These are phyloP conservation scores for Cantharellus cinnabarinus DNA, from an alignment of 768 basidiomycete species.

Conservation along the genomic window DNA sequence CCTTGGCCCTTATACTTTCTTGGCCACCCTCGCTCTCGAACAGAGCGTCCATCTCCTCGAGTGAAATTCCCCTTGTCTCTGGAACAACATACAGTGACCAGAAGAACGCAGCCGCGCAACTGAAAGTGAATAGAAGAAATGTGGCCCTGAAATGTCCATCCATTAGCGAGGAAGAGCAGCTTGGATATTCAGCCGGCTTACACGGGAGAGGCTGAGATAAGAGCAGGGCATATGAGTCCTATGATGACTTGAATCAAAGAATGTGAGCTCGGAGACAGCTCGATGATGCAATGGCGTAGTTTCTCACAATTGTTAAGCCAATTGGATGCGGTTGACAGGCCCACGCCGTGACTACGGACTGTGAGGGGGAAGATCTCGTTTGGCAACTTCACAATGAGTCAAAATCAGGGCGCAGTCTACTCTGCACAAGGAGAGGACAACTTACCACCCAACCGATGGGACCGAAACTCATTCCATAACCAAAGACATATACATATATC, in stretches of 20 bases:
- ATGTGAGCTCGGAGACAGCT: not conserved
- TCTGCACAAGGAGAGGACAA: not conserved
- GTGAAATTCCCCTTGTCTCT: slow-evolving; percentile 23
- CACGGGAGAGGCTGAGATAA: slow-evolving; percentile 42
- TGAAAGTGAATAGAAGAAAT: slow-evolving; percentile 43
- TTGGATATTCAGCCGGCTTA: slow-evolving; percentile 14
- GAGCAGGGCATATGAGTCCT: slow-evolving; percentile 47
- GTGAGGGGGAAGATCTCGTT: slow-evolving; percentile 68
- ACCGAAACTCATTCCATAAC: slow-evolving; percentile 60
- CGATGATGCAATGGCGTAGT: not conserved
- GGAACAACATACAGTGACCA: slow-evolving; percentile 35
- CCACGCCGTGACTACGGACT: slow-evolving; percentile 62
- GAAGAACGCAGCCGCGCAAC: slow-evolving; percentile 45
- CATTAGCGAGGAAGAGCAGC: not conserved
- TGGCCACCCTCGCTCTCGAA: slow-evolving; percentile 17
- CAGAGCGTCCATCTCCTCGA: slow-evolving; percentile 37
- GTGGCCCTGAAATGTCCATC: slow-evolving; percentile 26
- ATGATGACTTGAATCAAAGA: slow-evolving; percentile 34
- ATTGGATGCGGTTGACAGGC: slow-evolving; percentile 66
- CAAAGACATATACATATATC: slow-evolving; percentile 54
- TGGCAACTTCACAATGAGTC: slow-evolving; percentile 23
- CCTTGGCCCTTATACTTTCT: not conserved
- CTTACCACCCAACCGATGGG: slow-evolving; percentile 53
- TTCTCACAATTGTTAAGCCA: slow-evolving; percentile 63
- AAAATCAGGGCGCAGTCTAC: not conserved